Base-by-base conservation (phyloP, 2,329 filamentous ascomycete species). In the Nakataea oryzae region DNA sequence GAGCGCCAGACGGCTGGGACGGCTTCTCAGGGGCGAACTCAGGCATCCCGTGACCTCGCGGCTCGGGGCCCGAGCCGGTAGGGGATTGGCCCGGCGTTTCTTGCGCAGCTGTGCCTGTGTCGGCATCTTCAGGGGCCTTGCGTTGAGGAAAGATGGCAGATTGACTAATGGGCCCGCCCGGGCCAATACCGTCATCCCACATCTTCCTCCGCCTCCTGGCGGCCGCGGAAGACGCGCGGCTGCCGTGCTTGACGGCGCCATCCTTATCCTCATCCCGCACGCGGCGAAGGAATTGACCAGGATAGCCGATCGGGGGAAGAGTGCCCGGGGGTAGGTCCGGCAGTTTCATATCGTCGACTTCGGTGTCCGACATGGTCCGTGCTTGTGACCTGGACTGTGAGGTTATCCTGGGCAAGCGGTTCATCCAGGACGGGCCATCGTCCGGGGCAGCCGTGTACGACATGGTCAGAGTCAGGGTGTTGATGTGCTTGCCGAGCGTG, bases 401-500 rank as follows among this genome's bases (percentile, higher is more conserved):
- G 59, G 85, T 79, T 66, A 87, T 82, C 72, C 88, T 75, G 6
- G 95, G 95, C 56, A 99, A 79, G 61, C 95, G 84, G 68, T 96
- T 95, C 90, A 97, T 96, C 95, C 95, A 99, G 1, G 86, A 86
- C 2, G 92, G 90, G 0, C 92, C 91, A 47, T 96, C 91, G 62
- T 96, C 93, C 60, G 89, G 90, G 24, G 88, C 92, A 64, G 88
- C 86, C 0, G 95, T 99, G 77, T 97, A 99, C 0, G 95, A 97
- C 84, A 99, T 90, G 62, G 95, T 97, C 64, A 99, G 81, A 1
- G 91, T 93, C 67, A 99, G 77, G 0, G 95, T 97, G 76, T 97
- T 97, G 83, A 99, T 99, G 64, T 90, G 93, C 75, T 97, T 99
- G 69, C 95, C 95, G 1, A 99, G 84, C 0, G 95, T 97, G 70